phyloP scores from a whole-genome alignment of 1,139 yeast genomes.

The Candida gigantensis region DNA sequence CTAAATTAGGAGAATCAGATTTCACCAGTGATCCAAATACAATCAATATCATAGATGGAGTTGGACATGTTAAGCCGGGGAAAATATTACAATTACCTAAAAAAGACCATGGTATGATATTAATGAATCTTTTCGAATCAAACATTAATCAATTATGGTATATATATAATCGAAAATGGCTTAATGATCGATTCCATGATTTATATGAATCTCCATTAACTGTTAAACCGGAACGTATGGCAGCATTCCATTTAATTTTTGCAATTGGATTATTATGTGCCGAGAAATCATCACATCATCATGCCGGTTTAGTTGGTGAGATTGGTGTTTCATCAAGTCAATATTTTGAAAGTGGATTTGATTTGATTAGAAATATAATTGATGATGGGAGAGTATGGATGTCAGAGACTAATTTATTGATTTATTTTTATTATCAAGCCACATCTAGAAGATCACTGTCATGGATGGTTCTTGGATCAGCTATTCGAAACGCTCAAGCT shows the following conservation, averaged over 20 bases:
- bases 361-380: conserved; percentile 13
- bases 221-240: conserved; percentile 13
- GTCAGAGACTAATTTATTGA: conserved; percentile 38
- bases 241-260: conserved; percentile 14
- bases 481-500: conserved; percentile 18
- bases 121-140: conserved; percentile 10
- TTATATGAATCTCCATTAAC: conserved; percentile 12
- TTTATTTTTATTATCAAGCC: conserved; percentile 37
- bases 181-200: conserved; percentile 9
- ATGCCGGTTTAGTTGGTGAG: conserved; percentile 10
- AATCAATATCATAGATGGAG: conserved; percentile 9
- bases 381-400: conserved; percentile 32
- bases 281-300: conserved; percentile 7
- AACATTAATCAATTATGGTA: conserved; percentile 15
- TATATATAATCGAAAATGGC: conserved; percentile 13
- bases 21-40: conserved; percentile 14
- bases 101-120: conserved; percentile 6
- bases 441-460: conserved; percentile 39
- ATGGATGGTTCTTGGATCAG: conserved; percentile 27
- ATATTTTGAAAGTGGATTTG: conserved; percentile 16
- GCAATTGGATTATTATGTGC: conserved; percentile 16
- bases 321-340: conserved; percentile 9
- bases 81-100: conserved; percentile 11
- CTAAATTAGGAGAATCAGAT: conserved; percentile 13
- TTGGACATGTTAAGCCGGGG: conserved; percentile 5